Percentiles rank a stretch among this genome's conserved stretches.
These are phyloP conservation scores for Wickerhamomyces bisporus DNA, from an alignment of 805 yeast genomes.

Conservation along the genomic window DNA sequence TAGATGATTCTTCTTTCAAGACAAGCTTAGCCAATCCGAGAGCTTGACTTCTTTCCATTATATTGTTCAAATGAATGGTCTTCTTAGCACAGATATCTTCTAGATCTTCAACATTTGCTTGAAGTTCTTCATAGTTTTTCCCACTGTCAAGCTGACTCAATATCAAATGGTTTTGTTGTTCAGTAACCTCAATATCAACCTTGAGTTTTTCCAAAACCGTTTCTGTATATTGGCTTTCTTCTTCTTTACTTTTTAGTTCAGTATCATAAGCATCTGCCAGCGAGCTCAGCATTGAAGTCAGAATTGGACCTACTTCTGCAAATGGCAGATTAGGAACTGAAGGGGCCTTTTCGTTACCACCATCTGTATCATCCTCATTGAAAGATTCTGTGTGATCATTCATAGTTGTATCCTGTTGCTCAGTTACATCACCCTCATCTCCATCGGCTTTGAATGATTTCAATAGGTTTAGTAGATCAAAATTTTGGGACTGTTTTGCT, in stretches of 20 bases:
- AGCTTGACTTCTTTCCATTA: slow-evolving; percentile 64
- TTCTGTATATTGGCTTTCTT: slow-evolving; percentile 45
- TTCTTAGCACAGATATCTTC: slow-evolving; percentile 22
- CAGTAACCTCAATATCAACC: slow-evolving; percentile 34
- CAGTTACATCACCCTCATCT: background rate
- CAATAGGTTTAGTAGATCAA: slow-evolving; percentile 37
- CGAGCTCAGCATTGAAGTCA: slow-evolving; percentile 35
- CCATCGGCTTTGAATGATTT: slow-evolving; percentile 27
- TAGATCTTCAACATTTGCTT: slow-evolving; percentile 10
- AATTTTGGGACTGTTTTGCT: slow-evolving; percentile 55
- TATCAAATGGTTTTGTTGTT: slow-evolving; percentile 26
- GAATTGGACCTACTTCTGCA: slow-evolving; percentile 23
- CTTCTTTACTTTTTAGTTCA: slow-evolving; percentile 49
- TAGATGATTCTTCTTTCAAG: slow-evolving; percentile 44
- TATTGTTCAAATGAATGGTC: slow-evolving; percentile 32
- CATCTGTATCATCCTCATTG: slow-evolving; percentile 7
- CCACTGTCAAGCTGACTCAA: slow-evolving; percentile 19
- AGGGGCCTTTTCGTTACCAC: slow-evolving; percentile 3
- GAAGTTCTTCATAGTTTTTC: slow-evolving; percentile 14
- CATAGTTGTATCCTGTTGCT: slow-evolving; percentile 3
- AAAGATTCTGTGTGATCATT: slow-evolving; percentile 5
- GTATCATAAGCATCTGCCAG: slow-evolving; percentile 49
- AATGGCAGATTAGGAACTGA: slow-evolving; percentile 19
- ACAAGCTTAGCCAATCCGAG: slow-evolving; percentile 53
- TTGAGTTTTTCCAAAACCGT: slow-evolving; percentile 36